Evolutionary conservation across 2,329 filamentous ascomycete species (phyloP).

Genomic region (Neocucurbitaria cava): DNA sequence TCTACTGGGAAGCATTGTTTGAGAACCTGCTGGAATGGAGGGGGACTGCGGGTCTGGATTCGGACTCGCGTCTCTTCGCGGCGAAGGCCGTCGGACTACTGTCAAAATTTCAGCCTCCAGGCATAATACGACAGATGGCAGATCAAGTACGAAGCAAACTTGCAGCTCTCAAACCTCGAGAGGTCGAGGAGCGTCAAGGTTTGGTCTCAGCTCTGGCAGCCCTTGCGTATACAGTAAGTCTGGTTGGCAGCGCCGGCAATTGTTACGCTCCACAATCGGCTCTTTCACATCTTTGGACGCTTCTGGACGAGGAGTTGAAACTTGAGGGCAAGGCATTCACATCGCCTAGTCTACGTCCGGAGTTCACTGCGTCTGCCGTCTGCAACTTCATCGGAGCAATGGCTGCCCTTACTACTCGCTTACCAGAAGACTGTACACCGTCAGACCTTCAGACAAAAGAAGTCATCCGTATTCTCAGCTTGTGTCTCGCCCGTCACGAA

Average conservation of each 20-base stretch:
- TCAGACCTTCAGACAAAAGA: conserved; percentile 19
- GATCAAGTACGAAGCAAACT: conserved; percentile 56
- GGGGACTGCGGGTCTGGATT: conserved; percentile 82
- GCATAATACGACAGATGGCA: conserved; percentile 48
- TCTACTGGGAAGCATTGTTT: conserved; percentile 73
- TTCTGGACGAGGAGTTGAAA: conserved; percentile 40
- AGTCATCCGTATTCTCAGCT: conserved; percentile 33
- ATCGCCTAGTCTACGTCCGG: conserved; percentile 62
- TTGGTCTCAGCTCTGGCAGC: conserved; percentile 63
- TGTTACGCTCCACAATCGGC: neutral
- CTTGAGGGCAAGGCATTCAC: conserved; percentile 50
- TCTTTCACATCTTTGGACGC: conserved; percentile 39
- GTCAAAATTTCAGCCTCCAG: conserved; percentile 47
- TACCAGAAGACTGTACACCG: conserved; percentile 6
- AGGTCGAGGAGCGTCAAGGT: conserved; percentile 75
- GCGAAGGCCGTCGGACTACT: conserved; percentile 73
- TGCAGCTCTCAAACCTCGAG: conserved; percentile 58
- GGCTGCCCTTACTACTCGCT: conserved; percentile 19
- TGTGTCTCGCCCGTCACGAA: conserved; percentile 46
- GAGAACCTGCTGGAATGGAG: conserved; percentile 81
- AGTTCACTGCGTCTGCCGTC: conserved; percentile 69
- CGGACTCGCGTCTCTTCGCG: conserved; percentile 73
- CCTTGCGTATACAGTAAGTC: conserved; percentile 18
- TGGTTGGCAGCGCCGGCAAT: neutral
- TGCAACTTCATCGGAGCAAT: conserved; percentile 60